Evolutionary conservation across 2,329 filamentous ascomycete species (phyloP).

Genomic region (Verticillium longisporum): DNA sequence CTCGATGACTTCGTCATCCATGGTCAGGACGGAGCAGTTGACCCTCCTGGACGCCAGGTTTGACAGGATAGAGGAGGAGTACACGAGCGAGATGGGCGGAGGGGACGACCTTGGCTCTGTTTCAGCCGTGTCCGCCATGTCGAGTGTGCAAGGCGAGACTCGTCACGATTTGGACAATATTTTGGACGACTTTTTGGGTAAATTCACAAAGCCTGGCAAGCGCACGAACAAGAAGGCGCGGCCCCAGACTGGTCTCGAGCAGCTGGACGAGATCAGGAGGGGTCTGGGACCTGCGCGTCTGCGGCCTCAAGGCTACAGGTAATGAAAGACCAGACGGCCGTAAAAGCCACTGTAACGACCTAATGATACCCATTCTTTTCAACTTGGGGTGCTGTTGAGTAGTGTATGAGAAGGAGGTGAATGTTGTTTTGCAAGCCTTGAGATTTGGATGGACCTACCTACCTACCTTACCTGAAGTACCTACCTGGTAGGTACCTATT

Average conservation of each 20-base stretch:
- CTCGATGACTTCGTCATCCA: conserved; percentile 84
- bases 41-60: conserved; percentile 83
- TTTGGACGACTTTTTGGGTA: conserved; percentile 86
- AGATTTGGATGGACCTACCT: too few relatives aligned
- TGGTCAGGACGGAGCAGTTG: conserved; percentile 82
- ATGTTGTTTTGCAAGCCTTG: too few relatives aligned
- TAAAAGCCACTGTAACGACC: background rate
- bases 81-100: conserved; percentile 40
- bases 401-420: too few relatives aligned
- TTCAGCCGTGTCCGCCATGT: conserved; percentile 55
- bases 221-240: conserved; percentile 73
- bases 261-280: conserved; percentile 82
- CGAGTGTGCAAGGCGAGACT: conserved; percentile 61
- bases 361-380: conserved; percentile 1
- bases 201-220: conserved; percentile 65
- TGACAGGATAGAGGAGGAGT: conserved; percentile 82
- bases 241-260: conserved; percentile 73
- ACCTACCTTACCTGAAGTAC: too few relatives aligned
- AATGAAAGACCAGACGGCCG: background rate
- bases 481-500: too few relatives aligned
- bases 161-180: conserved; percentile 80
- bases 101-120: conserved; percentile 46
- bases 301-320: conserved; percentile 9
- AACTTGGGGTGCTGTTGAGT: background rate
- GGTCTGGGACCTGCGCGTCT: conserved; percentile 73